Conservation (phyloP, 768 basidiomycete genomes). For the Leucocoprinus birnbaumii region DNA sequence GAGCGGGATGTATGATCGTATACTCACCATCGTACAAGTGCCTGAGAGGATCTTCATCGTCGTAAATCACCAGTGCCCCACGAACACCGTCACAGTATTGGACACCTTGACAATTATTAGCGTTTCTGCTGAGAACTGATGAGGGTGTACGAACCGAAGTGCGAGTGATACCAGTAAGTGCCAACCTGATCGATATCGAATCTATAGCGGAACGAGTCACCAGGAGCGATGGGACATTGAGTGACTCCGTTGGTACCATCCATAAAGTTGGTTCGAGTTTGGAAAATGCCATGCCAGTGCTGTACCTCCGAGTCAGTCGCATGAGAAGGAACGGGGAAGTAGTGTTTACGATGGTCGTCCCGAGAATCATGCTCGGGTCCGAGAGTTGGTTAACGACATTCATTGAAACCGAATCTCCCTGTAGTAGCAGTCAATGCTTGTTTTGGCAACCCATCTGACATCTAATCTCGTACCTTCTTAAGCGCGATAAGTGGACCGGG, state of each 20-base stretch:
- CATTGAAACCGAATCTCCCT: constrained; percentile 38
- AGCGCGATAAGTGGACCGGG: constrained; percentile 15
- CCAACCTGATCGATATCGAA: constrained; percentile 36
- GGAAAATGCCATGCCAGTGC: constrained; percentile 45
- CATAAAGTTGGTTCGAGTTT: constrained; percentile 31
- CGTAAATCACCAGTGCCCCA: constrained; percentile 35
- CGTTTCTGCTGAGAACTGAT: neutral
- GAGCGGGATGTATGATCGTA: neutral
- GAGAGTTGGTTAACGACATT: constrained; percentile 45
- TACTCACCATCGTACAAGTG: constrained; percentile 16
- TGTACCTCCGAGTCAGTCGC: no score
- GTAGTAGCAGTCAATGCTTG: neutral
- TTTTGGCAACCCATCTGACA: neutral
- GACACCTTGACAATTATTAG: constrained; percentile 15
- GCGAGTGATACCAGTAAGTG: constrained; percentile 38
- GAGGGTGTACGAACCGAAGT: constrained; percentile 11
- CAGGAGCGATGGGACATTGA: constrained; percentile 40
- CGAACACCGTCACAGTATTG: constrained; percentile 49
- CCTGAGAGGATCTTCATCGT: constrained; percentile 21
- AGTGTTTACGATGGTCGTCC: constrained; percentile 44
- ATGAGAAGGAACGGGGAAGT: neutral
- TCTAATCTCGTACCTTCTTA: constrained; percentile 9
- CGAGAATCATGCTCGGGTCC: constrained; percentile 43
- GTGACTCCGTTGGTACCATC: constrained; percentile 37
- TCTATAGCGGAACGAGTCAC: constrained; percentile 35